Evolutionary conservation across 192 early-diverging fungal genomes (phyloP).

Genomic region (Coemansia aciculifera): DNA sequence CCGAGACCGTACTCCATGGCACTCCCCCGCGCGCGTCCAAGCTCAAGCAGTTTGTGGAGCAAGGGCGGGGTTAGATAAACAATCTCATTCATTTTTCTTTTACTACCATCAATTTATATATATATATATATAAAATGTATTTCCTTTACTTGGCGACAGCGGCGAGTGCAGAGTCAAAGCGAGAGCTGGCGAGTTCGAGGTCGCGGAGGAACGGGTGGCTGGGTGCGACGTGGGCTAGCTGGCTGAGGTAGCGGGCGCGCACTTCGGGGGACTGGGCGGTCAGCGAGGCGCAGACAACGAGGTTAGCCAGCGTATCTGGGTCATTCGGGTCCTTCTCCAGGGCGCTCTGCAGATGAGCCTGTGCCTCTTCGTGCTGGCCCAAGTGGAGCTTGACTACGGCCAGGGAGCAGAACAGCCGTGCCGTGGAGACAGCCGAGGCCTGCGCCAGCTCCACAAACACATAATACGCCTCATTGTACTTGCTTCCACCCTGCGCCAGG

Average conservation of each 20-base stretch:
- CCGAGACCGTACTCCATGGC: constrained; percentile 33
- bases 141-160: not conserved
- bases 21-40: constrained; percentile 43
- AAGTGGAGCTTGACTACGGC: constrained; percentile 82
- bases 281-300: constrained; percentile 73
- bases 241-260: constrained; percentile 63
- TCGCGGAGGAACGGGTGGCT: constrained; percentile 78
- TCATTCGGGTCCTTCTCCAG: constrained; percentile 69
- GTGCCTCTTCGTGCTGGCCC: constrained; percentile 81
- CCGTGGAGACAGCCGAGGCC: constrained; percentile 66
- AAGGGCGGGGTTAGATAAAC: constrained; percentile 8
- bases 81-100: not conserved
- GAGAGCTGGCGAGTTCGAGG: constrained; percentile 36
- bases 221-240: constrained; percentile 73
- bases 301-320: constrained; percentile 85
- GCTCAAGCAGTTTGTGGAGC: constrained; percentile 29
- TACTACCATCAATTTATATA: not conserved
- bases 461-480: constrained; percentile 85
- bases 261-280: constrained; percentile 69
- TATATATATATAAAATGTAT: no score
- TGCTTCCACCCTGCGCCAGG: constrained; percentile 62
- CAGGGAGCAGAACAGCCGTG: constrained; percentile 74
- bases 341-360: constrained; percentile 75
- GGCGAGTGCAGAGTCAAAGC: not conserved
- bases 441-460: constrained; percentile 93